phyloP scores from a whole-genome alignment of 768 basidiomycete species.

The Podaxis sp. region DNA sequence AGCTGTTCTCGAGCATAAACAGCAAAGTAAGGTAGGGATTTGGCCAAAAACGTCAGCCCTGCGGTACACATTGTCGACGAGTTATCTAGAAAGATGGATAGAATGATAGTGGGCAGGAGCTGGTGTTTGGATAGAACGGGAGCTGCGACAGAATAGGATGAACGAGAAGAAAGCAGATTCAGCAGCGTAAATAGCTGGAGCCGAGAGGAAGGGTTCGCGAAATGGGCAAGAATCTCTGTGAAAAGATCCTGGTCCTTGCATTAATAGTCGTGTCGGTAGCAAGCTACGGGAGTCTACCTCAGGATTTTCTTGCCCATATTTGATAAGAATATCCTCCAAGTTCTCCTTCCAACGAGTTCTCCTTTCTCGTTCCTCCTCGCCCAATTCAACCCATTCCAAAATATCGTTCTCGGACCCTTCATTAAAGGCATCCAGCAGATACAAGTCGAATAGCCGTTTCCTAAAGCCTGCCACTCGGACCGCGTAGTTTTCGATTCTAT shows the following conservation, averaged over 20 bases:
- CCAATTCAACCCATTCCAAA: constrained; percentile 71
- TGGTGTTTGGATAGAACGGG: constrained; percentile 57
- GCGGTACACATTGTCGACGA: constrained; percentile 71
- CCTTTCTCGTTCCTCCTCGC: constrained; percentile 58
- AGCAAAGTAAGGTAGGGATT: constrained; percentile 74
- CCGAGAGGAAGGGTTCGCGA: constrained; percentile 57
- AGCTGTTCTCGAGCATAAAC: constrained; percentile 58
- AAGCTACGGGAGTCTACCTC: constrained; percentile 44
- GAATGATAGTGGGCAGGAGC: constrained; percentile 62
- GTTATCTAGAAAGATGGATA: constrained; percentile 71
- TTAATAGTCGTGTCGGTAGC: not conserved
- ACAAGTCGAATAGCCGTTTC: constrained; percentile 68
- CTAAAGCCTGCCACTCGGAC: constrained; percentile 65
- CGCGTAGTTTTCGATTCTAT: constrained; percentile 31
- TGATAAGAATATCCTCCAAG: constrained; percentile 72
- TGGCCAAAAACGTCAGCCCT: constrained; percentile 62
- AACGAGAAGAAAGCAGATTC: constrained; percentile 56
- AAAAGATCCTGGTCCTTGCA: constrained; percentile 57
- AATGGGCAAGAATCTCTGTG: constrained; percentile 64
- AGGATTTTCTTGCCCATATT: constrained; percentile 61
- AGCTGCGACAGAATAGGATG: constrained; percentile 50
- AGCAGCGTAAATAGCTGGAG: constrained; percentile 72
- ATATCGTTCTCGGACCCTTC: constrained; percentile 73
- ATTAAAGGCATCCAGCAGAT: constrained; percentile 75
- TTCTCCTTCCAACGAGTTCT: constrained; percentile 74